A percentile compares a stretch with the other conserved stretches of the same genome.
Conservation (phyloP, 371 early-diverging fungal species). For the Capniomyces stellatus region DNA sequence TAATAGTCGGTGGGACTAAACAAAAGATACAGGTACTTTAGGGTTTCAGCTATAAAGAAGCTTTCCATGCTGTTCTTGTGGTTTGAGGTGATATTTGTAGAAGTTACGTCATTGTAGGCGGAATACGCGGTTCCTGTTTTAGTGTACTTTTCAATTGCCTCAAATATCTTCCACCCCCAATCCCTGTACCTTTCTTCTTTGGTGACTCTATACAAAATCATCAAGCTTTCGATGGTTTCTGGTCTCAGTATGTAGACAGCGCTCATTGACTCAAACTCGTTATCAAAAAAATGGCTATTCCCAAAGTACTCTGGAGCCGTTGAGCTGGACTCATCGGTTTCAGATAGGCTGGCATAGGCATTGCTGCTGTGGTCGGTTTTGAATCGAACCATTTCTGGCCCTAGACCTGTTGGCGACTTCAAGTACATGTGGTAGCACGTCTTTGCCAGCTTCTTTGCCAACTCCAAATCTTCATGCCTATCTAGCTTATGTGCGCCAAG, state of each 20-base stretch:
- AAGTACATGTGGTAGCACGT: slow-evolving; percentile 44
- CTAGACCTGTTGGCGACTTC: slow-evolving; percentile 14
- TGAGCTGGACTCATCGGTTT: not conserved
- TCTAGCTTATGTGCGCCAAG: slow-evolving; percentile 25
- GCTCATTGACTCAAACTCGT: slow-evolving; percentile 17
- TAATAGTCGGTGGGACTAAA: slow-evolving; percentile 50
- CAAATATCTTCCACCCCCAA: slow-evolving; percentile 80
- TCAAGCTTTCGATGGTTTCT: slow-evolving; percentile 78
- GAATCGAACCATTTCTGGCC: slow-evolving; percentile 26
- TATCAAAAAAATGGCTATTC: slow-evolving; percentile 4
- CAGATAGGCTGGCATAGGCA: not conserved
- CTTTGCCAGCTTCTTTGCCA: slow-evolving; percentile 18
- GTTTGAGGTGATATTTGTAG: slow-evolving; percentile 36
- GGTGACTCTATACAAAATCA: slow-evolving; percentile 65
- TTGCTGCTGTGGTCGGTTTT: slow-evolving; percentile 54
- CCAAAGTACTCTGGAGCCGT: no score
- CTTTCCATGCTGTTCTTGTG: slow-evolving; percentile 31
- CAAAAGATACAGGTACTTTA: slow-evolving; percentile 84
- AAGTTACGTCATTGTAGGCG: slow-evolving; percentile 49
- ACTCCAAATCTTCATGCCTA: slow-evolving; percentile 12
- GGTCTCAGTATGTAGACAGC: slow-evolving; percentile 41
- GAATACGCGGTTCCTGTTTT: slow-evolving; percentile 56
- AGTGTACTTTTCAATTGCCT: slow-evolving; percentile 59
- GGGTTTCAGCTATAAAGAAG: slow-evolving; percentile 80
- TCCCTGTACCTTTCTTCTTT: slow-evolving; percentile 47